Conservation (phyloP, 2,329 filamentous ascomycete species). For the Verticillium isaacii region DNA sequence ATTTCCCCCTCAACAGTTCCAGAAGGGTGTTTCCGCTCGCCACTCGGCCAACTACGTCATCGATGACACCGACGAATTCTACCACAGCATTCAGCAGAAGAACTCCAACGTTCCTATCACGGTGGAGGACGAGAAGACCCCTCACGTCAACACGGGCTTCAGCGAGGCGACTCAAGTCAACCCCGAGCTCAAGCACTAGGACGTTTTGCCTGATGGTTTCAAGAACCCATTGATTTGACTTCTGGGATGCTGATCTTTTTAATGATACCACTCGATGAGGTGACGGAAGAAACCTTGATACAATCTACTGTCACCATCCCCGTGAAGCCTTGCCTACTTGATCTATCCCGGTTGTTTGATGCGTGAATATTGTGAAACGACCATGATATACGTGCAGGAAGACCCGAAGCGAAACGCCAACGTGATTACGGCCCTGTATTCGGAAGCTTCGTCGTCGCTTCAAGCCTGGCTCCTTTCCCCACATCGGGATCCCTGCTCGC, state of each 20-base stretch:
- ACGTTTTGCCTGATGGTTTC: background rate
- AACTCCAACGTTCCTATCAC: background rate
- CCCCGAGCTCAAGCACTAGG: background rate
- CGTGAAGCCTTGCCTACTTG: background rate
- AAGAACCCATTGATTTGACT: too few species aligned
- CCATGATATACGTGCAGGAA: too few species aligned
- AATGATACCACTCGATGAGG: background rate
- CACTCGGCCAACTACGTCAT: conserved; percentile 29
- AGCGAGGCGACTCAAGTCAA: background rate
- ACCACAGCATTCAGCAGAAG: background rate
- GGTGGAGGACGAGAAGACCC: background rate
- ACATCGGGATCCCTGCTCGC: too few species aligned
- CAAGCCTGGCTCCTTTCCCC: too few species aligned
- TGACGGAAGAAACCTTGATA: background rate
- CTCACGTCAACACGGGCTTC: background rate
- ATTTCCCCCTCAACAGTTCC: conserved; percentile 18
- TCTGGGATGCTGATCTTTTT: background rate
- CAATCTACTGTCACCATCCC: background rate
- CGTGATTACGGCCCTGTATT: too few species aligned
- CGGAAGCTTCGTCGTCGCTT: too few species aligned
- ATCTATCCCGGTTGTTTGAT: too few species aligned
- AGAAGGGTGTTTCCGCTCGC: conserved; percentile 30
- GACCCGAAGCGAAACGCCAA: too few species aligned
- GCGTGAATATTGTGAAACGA: too few species aligned
- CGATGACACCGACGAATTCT: conserved; percentile 2